Percentiles rank a stretch among this genome's conserved stretches.
Conservation (phyloP, 2,329 filamentous ascomycete species). For the Fusarium sp. region DNA sequence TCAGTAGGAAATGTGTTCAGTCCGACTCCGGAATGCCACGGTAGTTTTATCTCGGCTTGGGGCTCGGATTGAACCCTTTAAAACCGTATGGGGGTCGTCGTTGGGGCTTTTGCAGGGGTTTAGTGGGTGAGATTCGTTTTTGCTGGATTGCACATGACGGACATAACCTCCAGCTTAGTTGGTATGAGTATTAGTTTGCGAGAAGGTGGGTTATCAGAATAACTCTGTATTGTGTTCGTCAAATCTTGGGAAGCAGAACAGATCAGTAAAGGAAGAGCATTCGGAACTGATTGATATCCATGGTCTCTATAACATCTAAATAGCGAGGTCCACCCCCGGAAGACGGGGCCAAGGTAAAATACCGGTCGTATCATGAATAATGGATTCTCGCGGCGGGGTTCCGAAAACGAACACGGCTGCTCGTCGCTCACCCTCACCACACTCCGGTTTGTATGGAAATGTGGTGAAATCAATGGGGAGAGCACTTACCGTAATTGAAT, state of each 20-base stretch:
- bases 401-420: slow-evolving; percentile 47
- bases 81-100: slow-evolving; percentile 12
- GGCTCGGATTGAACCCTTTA: slow-evolving; percentile 14
- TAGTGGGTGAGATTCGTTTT: slow-evolving; percentile 7
- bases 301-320: slow-evolving; percentile 8
- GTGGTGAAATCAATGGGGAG: neutral
- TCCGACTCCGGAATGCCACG: slow-evolving; percentile 32
- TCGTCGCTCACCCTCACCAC: neutral
- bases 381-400: slow-evolving; percentile 32
- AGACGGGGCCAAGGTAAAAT: slow-evolving; percentile 13
- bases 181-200: neutral
- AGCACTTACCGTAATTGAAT: slow-evolving; percentile 29
- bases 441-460: neutral
- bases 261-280: neutral
- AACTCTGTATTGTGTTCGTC: neutral
- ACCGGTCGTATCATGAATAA: slow-evolving; percentile 38
- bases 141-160: neutral
- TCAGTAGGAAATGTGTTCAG: slow-evolving; percentile 10
- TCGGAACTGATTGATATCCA: neutral
- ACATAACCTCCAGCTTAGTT: neutral
- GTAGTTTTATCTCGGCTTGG: slow-evolving; percentile 24
- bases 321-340: slow-evolving; percentile 12
- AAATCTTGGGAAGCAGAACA: neutral
- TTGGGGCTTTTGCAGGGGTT: slow-evolving; percentile 30
- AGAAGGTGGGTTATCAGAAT: neutral